Evolutionary conservation across 768 basidiomycete species (phyloP).

Genomic region (Gautieria morchelliformis): DNA sequence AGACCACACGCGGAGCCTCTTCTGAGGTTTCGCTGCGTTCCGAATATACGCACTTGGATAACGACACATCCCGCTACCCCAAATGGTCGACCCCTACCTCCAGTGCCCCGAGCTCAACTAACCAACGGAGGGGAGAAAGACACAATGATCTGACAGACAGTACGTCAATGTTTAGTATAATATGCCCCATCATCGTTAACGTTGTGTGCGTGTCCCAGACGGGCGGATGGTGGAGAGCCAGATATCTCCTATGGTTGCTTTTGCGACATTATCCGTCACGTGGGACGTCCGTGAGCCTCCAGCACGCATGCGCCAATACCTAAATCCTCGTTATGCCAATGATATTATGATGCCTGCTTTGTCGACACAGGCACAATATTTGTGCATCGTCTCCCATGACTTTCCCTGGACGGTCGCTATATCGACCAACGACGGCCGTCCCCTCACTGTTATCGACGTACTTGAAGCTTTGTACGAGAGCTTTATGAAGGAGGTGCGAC

Average conservation of each 20-base stretch:
- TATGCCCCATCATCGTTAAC: background rate
- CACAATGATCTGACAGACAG: background rate
- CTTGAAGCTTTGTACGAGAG: conserved; percentile 42
- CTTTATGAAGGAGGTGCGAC: conserved; percentile 45
- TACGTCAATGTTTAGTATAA: background rate
- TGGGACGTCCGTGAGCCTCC: conserved; percentile 6
- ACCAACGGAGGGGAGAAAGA: background rate
- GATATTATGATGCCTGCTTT: conserved; percentile 22
- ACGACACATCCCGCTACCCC: conserved; percentile 4
- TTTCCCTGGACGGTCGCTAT: conserved; percentile 65
- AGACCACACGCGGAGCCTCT: background rate
- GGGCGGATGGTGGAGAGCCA: background rate
- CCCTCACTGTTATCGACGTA: conserved; percentile 42
- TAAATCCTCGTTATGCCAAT: background rate
- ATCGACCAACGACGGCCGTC: conserved; percentile 22
- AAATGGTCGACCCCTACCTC: background rate
- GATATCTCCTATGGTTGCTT: background rate
- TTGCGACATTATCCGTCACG: background rate
- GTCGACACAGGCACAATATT: conserved; percentile 19
- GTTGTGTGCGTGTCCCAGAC: background rate
- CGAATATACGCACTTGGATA: conserved; percentile 5
- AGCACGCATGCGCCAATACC: background rate
- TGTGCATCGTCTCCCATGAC: conserved; percentile 48
- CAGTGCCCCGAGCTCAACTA: background rate
- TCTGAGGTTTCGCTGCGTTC: conserved; percentile 6